A percentile compares a stretch with the other conserved stretches of the same genome.
Conservation (phyloP, 495 filamentous ascomycete species). For the Cercophora newfieldiana region DNA sequence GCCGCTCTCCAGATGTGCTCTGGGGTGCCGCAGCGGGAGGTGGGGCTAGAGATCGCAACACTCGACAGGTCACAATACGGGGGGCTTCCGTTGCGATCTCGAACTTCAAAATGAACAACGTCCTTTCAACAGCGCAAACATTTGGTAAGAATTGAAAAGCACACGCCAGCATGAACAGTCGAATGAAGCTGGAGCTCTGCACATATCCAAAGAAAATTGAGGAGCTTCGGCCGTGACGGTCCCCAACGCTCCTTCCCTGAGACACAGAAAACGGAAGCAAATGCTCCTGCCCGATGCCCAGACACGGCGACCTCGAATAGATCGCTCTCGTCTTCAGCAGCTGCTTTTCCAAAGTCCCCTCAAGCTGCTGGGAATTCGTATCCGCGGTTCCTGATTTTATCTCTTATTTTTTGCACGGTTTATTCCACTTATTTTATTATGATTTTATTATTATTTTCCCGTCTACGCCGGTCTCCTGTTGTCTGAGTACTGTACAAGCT, state of each 20-base stretch:
- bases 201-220: too few species aligned
- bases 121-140: neutral
- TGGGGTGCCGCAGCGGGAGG: neutral
- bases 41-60: neutral
- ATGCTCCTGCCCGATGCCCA: conserved; percentile 13
- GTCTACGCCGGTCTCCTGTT: neutral
- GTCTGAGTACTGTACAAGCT: neutral
- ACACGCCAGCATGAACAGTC: neutral
- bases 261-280: neutral
- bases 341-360: neutral
- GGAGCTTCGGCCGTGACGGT: neutral
- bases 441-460: too few species aligned
- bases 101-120: neutral
- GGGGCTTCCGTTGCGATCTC: neutral
- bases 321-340: neutral
- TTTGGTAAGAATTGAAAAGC: too few species aligned
- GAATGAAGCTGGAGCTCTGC: too few species aligned
- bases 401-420: neutral
- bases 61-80: neutral
- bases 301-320: neutral
- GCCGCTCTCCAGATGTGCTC: neutral
- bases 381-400: neutral
- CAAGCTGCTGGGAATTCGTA: neutral
- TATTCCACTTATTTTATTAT: neutral
- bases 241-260: neutral